Evolutionary conservation across 352 stramenopile species (phyloP).

Genomic region (Phytophthora europaea): DNA sequence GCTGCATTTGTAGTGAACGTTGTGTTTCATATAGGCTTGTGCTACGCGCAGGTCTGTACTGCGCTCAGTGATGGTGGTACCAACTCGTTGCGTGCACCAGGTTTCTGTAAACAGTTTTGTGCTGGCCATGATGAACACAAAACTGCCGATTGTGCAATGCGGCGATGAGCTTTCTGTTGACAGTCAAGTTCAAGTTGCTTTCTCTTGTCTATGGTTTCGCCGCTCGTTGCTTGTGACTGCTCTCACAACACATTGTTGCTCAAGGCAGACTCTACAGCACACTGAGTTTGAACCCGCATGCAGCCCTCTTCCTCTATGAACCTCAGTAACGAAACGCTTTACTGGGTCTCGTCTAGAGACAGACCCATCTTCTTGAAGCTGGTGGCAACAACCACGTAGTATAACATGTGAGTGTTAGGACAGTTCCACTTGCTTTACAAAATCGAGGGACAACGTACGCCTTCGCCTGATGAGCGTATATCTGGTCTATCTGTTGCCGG

Average conservation of each 20-base stretch:
- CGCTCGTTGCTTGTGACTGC: neutral
- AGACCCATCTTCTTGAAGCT: constrained; percentile 82
- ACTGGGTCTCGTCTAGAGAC: constrained; percentile 60
- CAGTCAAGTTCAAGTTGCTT: too few species aligned
- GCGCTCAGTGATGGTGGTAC: too few species aligned
- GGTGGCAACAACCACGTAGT: constrained; percentile 3
- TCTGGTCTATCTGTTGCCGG: constrained; percentile 72
- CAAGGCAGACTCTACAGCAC: constrained; percentile 9
- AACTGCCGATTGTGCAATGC: too few species aligned
- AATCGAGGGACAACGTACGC: constrained; percentile 51
- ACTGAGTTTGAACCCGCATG: constrained; percentile 1
- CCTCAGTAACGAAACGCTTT: constrained; percentile 21
- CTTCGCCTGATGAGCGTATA: constrained; percentile 77
- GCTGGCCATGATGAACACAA: too few species aligned
- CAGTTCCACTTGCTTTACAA: neutral
- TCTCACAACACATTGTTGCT: constrained; percentile 9
- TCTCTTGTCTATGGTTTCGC: neutral
- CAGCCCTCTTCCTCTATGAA: neutral
- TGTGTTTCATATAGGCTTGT: constrained; percentile 10
- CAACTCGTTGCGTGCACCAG: too few species aligned
- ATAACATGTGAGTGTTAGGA: constrained; percentile 6
- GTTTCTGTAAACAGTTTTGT: too few species aligned
- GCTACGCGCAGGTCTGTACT: too few species aligned
- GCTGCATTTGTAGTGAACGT: constrained; percentile 20
- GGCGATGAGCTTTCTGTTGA: too few species aligned